Percentiles rank a stretch among this genome's conserved stretches.
Conservation (phyloP, 2,329 filamentous ascomycete species). For the Pseudogymnoascus sp. region DNA sequence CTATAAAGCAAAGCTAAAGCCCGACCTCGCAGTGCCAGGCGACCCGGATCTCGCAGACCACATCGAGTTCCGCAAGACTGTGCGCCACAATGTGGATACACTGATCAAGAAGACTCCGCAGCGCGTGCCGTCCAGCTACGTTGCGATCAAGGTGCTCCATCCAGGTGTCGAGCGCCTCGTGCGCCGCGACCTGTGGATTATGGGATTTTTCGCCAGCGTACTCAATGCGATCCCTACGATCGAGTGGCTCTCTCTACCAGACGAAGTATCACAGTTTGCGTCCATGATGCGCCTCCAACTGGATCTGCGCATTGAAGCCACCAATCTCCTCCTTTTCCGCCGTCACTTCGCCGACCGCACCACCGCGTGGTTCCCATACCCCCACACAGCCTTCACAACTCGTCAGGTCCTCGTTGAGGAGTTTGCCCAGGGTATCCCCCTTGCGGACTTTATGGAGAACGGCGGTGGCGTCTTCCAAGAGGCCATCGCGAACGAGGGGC, state of each 20-base stretch:
- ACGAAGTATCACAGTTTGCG: constrained; percentile 88
- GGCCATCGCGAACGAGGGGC: constrained; percentile 88
- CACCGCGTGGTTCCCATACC: constrained; percentile 95
- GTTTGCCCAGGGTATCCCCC: constrained; percentile 87
- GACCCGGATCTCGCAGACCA: constrained; percentile 45
- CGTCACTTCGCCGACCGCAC: constrained; percentile 82
- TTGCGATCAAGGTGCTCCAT: constrained; percentile 93
- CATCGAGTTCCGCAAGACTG: constrained; percentile 55
- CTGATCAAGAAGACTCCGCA: constrained; percentile 81
- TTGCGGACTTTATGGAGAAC: constrained; percentile 82
- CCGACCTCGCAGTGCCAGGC: constrained; percentile 59
- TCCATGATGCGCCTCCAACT: constrained; percentile 99
- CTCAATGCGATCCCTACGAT: constrained; percentile 89
- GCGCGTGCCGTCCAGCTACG: constrained; percentile 80
- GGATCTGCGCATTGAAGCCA: constrained; percentile 87
- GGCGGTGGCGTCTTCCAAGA: constrained; percentile 88
- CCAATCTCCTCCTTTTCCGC: constrained; percentile 81
- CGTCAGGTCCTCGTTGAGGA: constrained; percentile 90
- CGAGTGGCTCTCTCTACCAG: constrained; percentile 92
- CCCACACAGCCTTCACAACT: constrained; percentile 87
- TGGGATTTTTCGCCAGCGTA: constrained; percentile 78
- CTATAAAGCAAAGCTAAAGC: constrained; percentile 87
- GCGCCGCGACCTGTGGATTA: constrained; percentile 84
- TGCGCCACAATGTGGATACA: constrained; percentile 74
- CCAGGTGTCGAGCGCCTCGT: constrained; percentile 85